A percentile compares a stretch with the other conserved stretches of the same genome.
Conservation (phyloP, 306 rosid genomes). For the Aeschynomene evenia region DNA sequence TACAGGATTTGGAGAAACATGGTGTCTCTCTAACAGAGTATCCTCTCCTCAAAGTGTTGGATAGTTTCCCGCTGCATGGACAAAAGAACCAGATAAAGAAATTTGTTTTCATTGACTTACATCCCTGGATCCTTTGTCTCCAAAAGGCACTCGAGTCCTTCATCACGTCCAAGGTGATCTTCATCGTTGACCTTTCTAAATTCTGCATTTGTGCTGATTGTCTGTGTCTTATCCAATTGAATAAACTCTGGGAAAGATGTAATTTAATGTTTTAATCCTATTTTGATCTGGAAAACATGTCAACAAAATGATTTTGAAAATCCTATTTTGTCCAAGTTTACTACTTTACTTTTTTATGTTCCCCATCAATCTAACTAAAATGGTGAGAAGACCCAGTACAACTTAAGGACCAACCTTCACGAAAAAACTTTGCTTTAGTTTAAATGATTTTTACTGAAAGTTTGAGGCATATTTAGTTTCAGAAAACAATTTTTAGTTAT, state of each 20-base stretch:
- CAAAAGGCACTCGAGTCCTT: conserved; percentile 80
- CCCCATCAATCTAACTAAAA: not conserved
- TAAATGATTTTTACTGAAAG: not conserved
- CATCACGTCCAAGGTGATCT: conserved; percentile 59
- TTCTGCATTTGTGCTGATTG: not conserved
- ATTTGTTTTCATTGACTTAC: conserved; percentile 54
- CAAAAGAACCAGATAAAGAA: conserved; percentile 47
- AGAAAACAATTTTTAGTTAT: no score
- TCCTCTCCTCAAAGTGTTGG: conserved; percentile 72
- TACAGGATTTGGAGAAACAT: conserved; percentile 82
- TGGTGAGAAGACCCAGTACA: not conserved
- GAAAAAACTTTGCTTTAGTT: not conserved
- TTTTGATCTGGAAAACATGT: conserved; percentile 14
- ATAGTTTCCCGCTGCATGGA: conserved; percentile 52
- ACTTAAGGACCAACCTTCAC: no score
- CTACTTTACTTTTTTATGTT: no score
- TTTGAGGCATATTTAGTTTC: no score
- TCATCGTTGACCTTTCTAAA: conserved; percentile 8
- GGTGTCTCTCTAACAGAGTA: conserved; percentile 71
- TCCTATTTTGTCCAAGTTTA: no score
- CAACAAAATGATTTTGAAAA: no score
- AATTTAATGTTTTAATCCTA: not conserved
- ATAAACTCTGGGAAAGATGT: not conserved
- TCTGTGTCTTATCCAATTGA: conserved; percentile 1
- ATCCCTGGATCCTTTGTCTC: conserved; percentile 77